Evolutionary conservation across 306 rosid genomes (phyloP).

Genomic region (Begonia peltatifolia): DNA sequence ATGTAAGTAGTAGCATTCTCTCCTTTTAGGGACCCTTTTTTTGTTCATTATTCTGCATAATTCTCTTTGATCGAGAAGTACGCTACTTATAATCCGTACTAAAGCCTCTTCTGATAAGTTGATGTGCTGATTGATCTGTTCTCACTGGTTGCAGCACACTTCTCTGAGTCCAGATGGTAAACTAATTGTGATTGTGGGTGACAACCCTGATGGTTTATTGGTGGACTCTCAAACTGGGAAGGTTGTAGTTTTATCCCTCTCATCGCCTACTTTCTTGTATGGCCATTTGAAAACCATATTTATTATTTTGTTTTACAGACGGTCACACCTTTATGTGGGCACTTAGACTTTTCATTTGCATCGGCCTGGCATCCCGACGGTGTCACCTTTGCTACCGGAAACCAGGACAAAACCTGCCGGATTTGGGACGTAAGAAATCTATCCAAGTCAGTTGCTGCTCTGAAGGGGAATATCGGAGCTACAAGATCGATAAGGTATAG

Average conservation of each 20-base stretch:
- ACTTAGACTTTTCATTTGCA: constrained; percentile 71
- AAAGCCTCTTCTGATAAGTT: neutral
- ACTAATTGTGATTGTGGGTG: constrained; percentile 63
- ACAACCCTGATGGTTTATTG: constrained; percentile 64
- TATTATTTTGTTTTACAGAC: constrained; percentile 19
- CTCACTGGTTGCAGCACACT: constrained; percentile 46
- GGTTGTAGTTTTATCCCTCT: constrained; percentile 22
- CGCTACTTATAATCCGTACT: too few species aligned
- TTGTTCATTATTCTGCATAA: too few species aligned
- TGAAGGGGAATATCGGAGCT: constrained; percentile 82
- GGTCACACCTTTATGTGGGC: constrained; percentile 34
- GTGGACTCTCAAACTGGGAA: constrained; percentile 88
- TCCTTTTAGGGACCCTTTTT: too few species aligned
- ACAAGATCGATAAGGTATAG: constrained; percentile 59
- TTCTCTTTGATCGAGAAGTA: too few species aligned
- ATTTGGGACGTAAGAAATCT: constrained; percentile 71
- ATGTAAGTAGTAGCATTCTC: constrained; percentile 26
- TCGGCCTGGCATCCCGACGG: constrained; percentile 88
- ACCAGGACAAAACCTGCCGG: constrained; percentile 77
- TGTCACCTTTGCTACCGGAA: constrained; percentile 59
- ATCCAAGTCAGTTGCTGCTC: constrained; percentile 53
- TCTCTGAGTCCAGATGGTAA: constrained; percentile 72
- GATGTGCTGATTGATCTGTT: constrained; percentile 2
- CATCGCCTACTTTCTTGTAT: neutral
- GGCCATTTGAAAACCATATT: neutral